Conservation (phyloP, 2,329 filamentous ascomycete species). For the Hypoxylon sp. region DNA sequence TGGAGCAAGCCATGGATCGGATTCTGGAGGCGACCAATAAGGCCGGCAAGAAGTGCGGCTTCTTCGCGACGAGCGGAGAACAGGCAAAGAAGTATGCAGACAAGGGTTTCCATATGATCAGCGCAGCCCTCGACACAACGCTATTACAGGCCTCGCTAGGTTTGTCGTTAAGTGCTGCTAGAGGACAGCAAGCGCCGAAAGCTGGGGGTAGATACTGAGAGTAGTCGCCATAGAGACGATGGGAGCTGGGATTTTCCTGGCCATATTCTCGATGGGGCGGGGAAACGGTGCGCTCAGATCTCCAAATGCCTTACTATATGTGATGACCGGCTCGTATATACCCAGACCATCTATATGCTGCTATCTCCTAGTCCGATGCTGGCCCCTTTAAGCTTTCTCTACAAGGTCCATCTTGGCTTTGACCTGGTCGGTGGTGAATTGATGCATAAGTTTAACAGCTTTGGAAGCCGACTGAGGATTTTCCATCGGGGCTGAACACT, state of each 20-base stretch:
- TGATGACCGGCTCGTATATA: neutral
- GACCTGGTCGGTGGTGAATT: conserved; percentile 77
- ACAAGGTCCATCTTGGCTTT: conserved; percentile 76
- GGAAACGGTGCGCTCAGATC: neutral
- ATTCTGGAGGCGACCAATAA: conserved; percentile 69
- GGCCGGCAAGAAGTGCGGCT: conserved; percentile 75
- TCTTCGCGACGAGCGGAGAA: conserved; percentile 68
- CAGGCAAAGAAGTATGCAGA: conserved; percentile 68
- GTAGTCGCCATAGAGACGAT: conserved; percentile 25
- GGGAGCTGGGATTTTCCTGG: neutral
- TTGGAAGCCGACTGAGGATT: conserved; percentile 67
- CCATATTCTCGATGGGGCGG: neutral
- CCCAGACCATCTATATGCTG: neutral
- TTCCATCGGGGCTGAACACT: conserved; percentile 63
- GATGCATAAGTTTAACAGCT: conserved; percentile 82
- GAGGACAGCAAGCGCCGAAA: conserved; percentile 55
- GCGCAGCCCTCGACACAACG: conserved; percentile 68
- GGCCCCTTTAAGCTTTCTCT: conserved; percentile 46
- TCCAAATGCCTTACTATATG: neutral
- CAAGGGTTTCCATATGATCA: conserved; percentile 73
- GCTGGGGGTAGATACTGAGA: conserved; percentile 59
- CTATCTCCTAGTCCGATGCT: neutral
- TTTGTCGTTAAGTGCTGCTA: conserved; percentile 62
- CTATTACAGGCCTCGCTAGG: conserved; percentile 62
- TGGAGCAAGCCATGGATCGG: conserved; percentile 70